These are phyloP conservation scores for Xerocomus cyaneibrunnescens DNA, from an alignment of 1,284 basidiomycete genomes.

Conservation along the genomic window DNA sequence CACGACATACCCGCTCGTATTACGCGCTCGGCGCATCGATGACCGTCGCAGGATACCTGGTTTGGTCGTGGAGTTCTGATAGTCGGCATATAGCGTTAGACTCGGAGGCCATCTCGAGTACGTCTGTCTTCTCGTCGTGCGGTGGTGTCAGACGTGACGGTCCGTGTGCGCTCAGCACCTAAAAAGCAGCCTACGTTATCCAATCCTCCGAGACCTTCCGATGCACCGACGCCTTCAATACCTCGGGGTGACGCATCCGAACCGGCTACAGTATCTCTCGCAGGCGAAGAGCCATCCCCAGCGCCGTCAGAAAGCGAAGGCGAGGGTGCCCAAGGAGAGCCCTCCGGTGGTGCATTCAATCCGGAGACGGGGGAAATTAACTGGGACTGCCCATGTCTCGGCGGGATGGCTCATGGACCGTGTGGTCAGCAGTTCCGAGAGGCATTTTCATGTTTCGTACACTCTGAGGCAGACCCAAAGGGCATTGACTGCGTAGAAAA, in stretches of 20 bases:
- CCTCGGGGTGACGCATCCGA: slow-evolving; percentile 8
- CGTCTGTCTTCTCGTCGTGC: slow-evolving; percentile 6
- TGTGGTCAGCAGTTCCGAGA: slow-evolving; percentile 94
- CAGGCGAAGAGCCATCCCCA: slow-evolving; percentile 1
- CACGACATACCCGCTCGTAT: slow-evolving; percentile 21
- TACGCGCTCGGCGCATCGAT: slow-evolving; percentile 32
- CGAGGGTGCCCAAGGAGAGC: slow-evolving; percentile 35
- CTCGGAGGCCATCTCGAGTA: slow-evolving; percentile 27
- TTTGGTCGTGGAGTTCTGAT: slow-evolving; percentile 28
- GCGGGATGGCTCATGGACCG: slow-evolving; percentile 97
- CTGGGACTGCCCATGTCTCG: slow-evolving; percentile 97
- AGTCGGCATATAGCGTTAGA: slow-evolving; percentile 29
- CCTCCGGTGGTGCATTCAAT: slow-evolving; percentile 66
- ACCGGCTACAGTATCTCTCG: background rate
- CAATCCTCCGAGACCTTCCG: slow-evolving; percentile 9
- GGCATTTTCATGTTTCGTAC: slow-evolving; percentile 97
- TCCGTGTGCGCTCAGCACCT: slow-evolving; percentile 11
- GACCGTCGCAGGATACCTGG: slow-evolving; percentile 28
- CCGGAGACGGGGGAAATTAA: slow-evolving; percentile 98
- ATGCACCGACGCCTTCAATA: slow-evolving; percentile 7
- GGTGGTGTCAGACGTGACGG: background rate
- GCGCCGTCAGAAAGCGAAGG: slow-evolving; percentile 18
- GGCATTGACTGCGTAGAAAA: slow-evolving; percentile 98
- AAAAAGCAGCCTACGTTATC: slow-evolving; percentile 10
- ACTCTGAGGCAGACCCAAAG: slow-evolving; percentile 94